These are phyloP conservation scores for Aureobasidium subglaciale DNA, from an alignment of 2,329 filamentous ascomycete genomes.

Conservation along the genomic window DNA sequence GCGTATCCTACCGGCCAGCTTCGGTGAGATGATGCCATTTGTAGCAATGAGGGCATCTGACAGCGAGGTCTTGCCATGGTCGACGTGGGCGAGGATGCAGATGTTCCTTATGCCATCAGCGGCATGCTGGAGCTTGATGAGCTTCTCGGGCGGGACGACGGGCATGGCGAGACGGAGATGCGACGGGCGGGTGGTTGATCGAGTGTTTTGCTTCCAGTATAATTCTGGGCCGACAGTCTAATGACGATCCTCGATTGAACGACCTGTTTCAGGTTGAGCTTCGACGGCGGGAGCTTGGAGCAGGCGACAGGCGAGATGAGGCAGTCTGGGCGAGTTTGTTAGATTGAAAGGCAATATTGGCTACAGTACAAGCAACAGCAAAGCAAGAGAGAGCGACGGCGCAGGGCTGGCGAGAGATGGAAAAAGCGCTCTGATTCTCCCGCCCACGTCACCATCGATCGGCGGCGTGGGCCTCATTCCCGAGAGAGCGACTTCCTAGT, in stretches of 20 bases:
- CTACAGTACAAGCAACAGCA: no score
- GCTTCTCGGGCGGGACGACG: slow-evolving; percentile 81
- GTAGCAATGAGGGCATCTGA: slow-evolving; percentile 94
- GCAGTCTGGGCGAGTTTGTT: not conserved
- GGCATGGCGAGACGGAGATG: slow-evolving; percentile 58
- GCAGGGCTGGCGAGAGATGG: not conserved
- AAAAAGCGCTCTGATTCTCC: not conserved
- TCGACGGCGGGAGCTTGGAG: not conserved
- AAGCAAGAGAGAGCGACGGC: not conserved
- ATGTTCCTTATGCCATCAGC: slow-evolving; percentile 90
- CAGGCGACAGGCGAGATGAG: slow-evolving; percentile 10
- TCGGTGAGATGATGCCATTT: slow-evolving; percentile 98
- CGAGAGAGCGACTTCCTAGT: not conserved
- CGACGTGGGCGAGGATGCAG: slow-evolving; percentile 90
- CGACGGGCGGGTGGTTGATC: not conserved
- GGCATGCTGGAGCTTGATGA: slow-evolving; percentile 81
- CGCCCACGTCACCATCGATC: not conserved
- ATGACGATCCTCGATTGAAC: not conserved
- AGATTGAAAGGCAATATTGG: no score
- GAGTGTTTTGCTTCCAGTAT: not conserved
- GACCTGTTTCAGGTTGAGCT: slow-evolving; percentile 7
- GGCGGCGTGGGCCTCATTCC: slow-evolving; percentile 1
- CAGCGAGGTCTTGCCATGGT: slow-evolving; percentile 97
- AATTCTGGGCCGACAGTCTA: not conserved
- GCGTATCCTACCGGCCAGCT: slow-evolving; percentile 93